Percentiles rank a stretch among this genome's conserved stretches.
Conservation (phyloP, 805 yeast genomes). For the Pichia sporocuriosa region DNA sequence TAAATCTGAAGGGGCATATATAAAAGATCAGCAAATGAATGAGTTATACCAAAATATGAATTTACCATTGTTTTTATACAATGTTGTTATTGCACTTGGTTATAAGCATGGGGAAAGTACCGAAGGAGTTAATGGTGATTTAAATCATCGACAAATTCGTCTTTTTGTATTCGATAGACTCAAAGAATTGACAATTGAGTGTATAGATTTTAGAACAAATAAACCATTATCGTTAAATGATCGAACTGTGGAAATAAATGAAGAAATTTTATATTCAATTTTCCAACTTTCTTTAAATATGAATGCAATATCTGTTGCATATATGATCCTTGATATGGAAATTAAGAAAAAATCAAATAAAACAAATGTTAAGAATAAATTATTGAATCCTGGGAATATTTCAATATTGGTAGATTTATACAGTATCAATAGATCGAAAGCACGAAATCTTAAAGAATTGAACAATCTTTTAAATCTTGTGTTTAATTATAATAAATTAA, state of each 20-base stretch:
- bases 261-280: background rate
- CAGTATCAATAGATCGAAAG: conserved; percentile 11
- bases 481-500: conserved; percentile 12
- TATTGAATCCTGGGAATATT: background rate
- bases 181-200: background rate
- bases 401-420: conserved; percentile 11
- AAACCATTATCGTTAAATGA: background rate
- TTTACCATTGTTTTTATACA: conserved; percentile 1
- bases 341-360: too few relatives aligned
- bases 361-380: too few relatives aligned
- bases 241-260: too few relatives aligned
- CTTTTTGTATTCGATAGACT: background rate
- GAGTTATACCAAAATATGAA: background rate
- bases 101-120: too few relatives aligned
- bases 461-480: conserved; percentile 9
- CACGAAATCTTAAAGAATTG: conserved; percentile 7
- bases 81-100: background rate
- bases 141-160: too few relatives aligned
- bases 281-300: background rate
- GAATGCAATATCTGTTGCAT: background rate
- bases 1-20: background rate
- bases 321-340: too few relatives aligned
- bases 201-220: background rate
- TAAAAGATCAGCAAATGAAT: background rate
- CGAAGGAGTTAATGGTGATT: too few relatives aligned